These are phyloP conservation scores for Epichloe bromicola DNA, from an alignment of 2,329 filamentous ascomycete genomes.

Conservation along the genomic window DNA sequence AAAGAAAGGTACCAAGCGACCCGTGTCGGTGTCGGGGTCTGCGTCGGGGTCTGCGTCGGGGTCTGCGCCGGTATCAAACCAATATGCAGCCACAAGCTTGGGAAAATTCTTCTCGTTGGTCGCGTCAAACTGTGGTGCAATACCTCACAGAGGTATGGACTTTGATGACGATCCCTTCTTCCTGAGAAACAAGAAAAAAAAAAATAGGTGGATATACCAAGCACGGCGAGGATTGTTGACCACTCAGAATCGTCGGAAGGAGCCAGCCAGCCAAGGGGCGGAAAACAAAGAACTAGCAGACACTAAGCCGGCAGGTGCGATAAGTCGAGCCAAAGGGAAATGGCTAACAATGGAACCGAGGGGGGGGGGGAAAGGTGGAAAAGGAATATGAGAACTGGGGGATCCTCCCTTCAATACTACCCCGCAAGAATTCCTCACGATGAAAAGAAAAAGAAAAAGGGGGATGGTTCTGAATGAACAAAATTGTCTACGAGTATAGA, in stretches of 20 bases:
- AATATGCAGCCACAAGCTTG: neutral
- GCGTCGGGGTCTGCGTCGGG: neutral
- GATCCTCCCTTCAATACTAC: conserved; percentile 5
- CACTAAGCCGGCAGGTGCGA: conserved; percentile 3
- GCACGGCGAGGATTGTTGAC: neutral
- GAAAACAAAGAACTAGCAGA: conserved; percentile 3
- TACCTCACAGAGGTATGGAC: conserved; percentile 2
- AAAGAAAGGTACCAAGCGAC: neutral
- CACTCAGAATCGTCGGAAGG: neutral
- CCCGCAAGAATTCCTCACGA: conserved; percentile 4
- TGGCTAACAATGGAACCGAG: neutral
- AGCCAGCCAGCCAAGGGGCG: neutral
- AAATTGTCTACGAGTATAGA: neutral
- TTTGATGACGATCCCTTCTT: neutral
- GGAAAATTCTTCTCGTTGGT: neutral
- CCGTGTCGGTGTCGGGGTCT: neutral
- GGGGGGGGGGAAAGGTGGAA: neutral
- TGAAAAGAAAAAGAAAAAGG: neutral
- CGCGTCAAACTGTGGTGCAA: neutral
- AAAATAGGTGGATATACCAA: neutral
- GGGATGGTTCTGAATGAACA: neutral
- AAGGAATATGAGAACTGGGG: neutral
- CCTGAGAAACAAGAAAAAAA: neutral
- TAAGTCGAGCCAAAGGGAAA: neutral
- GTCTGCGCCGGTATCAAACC: too few relatives aligned